phyloP scores from a whole-genome alignment of 2,329 filamentous ascomycete genomes.

The Cladosporium sp. region DNA sequence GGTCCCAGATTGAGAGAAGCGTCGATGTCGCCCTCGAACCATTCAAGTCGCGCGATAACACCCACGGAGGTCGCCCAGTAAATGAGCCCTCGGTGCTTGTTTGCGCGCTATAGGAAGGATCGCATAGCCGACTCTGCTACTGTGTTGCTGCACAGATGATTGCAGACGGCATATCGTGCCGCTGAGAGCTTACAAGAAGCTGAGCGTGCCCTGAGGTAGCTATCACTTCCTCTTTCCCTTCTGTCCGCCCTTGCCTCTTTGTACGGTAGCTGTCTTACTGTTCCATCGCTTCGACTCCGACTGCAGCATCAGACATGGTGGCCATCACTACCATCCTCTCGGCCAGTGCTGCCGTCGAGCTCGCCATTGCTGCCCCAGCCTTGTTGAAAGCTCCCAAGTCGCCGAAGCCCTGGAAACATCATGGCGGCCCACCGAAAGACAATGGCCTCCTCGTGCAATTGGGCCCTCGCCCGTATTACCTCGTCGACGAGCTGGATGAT shows the following conservation, averaged over 20 bases:
- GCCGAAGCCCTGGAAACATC: constrained; percentile 13
- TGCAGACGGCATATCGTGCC: background rate
- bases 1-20: constrained; percentile 2
- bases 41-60: constrained; percentile 3
- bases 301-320: background rate
- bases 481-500: constrained; percentile 63
- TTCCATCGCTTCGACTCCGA: background rate
- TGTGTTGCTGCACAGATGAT: background rate
- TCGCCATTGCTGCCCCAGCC: constrained; percentile 13
- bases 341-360: constrained; percentile 9
- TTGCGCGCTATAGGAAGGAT: constrained; percentile 3
- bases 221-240: background rate
- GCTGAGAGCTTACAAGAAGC: constrained; percentile 13
- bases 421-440: constrained; percentile 22
- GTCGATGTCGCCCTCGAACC: background rate
- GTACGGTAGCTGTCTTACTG: background rate
- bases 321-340: constrained; percentile 12
- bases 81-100: background rate
- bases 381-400: background rate
- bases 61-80: background rate
- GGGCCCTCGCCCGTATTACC: constrained; percentile 64
- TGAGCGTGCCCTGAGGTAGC: background rate
- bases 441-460: constrained; percentile 50
- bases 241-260: background rate
- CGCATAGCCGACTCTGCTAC: background rate